Percentiles rank a stretch among this genome's conserved stretches.
Evolutionary conservation across 139 green algal species (phyloP).

Genomic region (Chlamydomonas schloesseri): DNA sequence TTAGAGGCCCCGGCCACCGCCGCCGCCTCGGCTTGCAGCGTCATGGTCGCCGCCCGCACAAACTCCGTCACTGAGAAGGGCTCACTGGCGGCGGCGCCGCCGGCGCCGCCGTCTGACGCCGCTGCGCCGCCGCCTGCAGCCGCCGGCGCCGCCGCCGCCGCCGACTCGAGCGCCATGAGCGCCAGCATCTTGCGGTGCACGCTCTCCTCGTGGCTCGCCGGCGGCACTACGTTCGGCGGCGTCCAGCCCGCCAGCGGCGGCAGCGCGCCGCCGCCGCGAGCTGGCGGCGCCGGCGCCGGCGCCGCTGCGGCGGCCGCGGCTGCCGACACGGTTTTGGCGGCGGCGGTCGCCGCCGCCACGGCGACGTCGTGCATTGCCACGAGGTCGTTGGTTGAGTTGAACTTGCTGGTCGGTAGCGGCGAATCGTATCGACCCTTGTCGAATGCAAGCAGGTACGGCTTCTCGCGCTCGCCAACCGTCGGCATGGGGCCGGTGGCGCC

Average conservation of each 20-base stretch:
- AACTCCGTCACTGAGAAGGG: slow-evolving; percentile 21
- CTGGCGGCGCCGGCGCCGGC: background rate
- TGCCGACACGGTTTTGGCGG: background rate
- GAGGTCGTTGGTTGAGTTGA: background rate
- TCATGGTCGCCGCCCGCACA: background rate
- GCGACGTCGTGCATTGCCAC: background rate
- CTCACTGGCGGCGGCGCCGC: background rate
- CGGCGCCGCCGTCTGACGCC: background rate
- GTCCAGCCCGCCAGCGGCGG: background rate
- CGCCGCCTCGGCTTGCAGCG: background rate
- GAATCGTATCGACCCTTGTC: slow-evolving; percentile 12
- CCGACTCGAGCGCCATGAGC: slow-evolving; percentile 47
- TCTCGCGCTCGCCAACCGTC: background rate
- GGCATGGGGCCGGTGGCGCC: background rate
- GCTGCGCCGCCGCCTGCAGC: background rate
- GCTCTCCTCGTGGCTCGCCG: slow-evolving; percentile 2
- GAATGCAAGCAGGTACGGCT: slow-evolving; percentile 27
- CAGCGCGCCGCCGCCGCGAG: background rate
- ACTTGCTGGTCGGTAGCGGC: background rate
- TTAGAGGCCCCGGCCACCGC: background rate
- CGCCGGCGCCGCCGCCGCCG: slow-evolving; percentile 4
- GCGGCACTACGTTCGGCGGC: background rate
- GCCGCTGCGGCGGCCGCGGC: background rate
- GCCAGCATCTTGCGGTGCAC: slow-evolving; percentile 58
- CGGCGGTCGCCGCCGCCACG: background rate